Evolutionary conservation across 176 grass and related monocot genomes (phyloP).

Genomic region (Secale cereale): DNA sequence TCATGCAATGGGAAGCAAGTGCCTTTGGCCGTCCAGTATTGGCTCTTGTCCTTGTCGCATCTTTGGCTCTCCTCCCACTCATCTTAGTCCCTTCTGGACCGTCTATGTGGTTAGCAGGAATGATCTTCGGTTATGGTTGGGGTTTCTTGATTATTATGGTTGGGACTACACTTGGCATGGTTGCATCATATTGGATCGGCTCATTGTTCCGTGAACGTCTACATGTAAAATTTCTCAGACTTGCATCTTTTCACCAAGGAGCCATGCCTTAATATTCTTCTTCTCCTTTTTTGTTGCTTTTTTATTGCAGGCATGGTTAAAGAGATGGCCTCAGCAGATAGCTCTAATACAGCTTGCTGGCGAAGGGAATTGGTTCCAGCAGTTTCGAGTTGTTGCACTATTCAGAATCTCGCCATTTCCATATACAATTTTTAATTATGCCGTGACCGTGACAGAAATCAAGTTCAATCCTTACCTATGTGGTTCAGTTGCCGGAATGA

Average conservation of each 20-base stretch:
- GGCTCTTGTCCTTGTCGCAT: constrained; percentile 69
- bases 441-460: constrained; percentile 75
- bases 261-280: neutral
- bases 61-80: constrained; percentile 82
- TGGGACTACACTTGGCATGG: constrained; percentile 90
- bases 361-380: constrained; percentile 87
- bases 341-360: constrained; percentile 81
- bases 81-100: constrained; percentile 88
- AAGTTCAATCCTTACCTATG: constrained; percentile 81
- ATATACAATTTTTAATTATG: constrained; percentile 97
- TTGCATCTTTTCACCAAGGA: neutral
- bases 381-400: constrained; percentile 82
- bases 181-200: constrained; percentile 81
- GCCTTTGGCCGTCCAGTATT: constrained; percentile 90
- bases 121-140: constrained; percentile 98
- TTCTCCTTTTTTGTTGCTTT: neutral
- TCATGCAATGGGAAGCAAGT: constrained; percentile 98
- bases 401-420: constrained; percentile 97
- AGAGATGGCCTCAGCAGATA: constrained; percentile 87
- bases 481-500: constrained; percentile 94
- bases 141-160: constrained; percentile 99
- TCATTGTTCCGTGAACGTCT: constrained; percentile 74
- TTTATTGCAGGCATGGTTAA: constrained; percentile 73
- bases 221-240: constrained; percentile 58
- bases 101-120: constrained; percentile 98